phyloP scores from a whole-genome alignment of 345 rosid species.

The Turritis glabra region DNA sequence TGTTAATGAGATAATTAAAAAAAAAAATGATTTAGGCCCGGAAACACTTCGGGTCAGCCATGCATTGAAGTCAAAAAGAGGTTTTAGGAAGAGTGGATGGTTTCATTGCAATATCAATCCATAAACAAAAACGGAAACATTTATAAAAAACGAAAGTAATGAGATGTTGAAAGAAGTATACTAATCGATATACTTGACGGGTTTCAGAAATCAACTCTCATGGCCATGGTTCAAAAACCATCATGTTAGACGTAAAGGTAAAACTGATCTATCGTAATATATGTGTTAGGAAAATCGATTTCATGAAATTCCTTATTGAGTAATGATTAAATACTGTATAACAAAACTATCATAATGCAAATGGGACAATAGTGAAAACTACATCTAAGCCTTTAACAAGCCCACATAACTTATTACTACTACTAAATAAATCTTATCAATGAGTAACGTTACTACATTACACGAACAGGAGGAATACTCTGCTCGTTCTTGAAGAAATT shows the following conservation, averaged over 20 bases:
- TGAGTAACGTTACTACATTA: not conserved
- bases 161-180: too few relatives aligned
- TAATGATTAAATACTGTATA: not conserved
- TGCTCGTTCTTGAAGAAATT: slow-evolving; percentile 45
- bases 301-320: not conserved
- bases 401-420: not conserved
- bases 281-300: not conserved
- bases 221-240: not conserved
- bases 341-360: not conserved
- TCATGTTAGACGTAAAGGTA: not conserved
- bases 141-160: too few relatives aligned
- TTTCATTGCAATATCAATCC: too few relatives aligned
- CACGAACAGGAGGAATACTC: slow-evolving; percentile 31
- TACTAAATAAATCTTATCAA: not conserved
- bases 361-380: not conserved
- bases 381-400: not conserved
- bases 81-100: too few relatives aligned
- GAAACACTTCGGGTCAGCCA: too few relatives aligned
- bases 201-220: too few relatives aligned
- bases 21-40: too few relatives aligned
- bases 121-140: too few relatives aligned
- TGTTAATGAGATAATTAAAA: too few relatives aligned
- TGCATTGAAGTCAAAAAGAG: too few relatives aligned
- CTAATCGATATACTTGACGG: too few relatives aligned
- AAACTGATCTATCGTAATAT: not conserved